Evolutionary conservation across 805 yeast genomes (phyloP).

Genomic region (Starmerella cellae): DNA sequence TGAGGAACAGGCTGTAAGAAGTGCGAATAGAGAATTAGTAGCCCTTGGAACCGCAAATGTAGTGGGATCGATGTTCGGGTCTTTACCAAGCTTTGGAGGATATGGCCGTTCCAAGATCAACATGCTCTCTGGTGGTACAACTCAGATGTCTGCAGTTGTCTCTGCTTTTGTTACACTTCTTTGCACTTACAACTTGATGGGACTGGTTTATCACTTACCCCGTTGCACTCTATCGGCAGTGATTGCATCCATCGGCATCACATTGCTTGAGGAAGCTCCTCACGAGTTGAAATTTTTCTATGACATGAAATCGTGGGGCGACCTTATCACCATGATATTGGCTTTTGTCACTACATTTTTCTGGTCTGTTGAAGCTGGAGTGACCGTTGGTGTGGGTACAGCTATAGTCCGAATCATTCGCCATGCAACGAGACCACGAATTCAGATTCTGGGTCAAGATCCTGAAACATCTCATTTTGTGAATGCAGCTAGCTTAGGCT

Average conservation of each 20-base stretch:
- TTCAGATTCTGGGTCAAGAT: constrained; percentile 65
- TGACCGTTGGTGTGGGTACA: constrained; percentile 71
- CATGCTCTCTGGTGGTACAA: constrained; percentile 73
- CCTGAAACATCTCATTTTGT: constrained; percentile 49
- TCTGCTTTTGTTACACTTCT: constrained; percentile 67
- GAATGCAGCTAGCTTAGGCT: constrained; percentile 43
- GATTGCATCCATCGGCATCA: constrained; percentile 63
- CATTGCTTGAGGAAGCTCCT: constrained; percentile 75
- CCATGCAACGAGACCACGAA: constrained; percentile 68
- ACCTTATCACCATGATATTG: constrained; percentile 52
- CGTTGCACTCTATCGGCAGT: constrained; percentile 67
- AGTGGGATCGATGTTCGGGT: constrained; percentile 41
- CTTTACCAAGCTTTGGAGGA: constrained; percentile 89
- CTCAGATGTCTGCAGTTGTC: constrained; percentile 69
- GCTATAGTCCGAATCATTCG: constrained; percentile 67
- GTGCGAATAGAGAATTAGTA: constrained; percentile 78
- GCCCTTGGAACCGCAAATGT: constrained; percentile 74
- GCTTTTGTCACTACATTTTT: constrained; percentile 52
- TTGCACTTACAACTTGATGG: constrained; percentile 47
- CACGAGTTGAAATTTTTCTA: constrained; percentile 61
- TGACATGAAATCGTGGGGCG: constrained; percentile 62
- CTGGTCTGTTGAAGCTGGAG: constrained; percentile 79
- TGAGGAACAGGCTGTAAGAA: constrained; percentile 33
- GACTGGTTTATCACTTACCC: constrained; percentile 60
- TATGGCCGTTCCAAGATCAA: constrained; percentile 87